Evolutionary conservation across 257 asterid genomes (phyloP), one percentile per base, ranked within the genome.

Genomic region (Buddleja alternifolia): DNA sequence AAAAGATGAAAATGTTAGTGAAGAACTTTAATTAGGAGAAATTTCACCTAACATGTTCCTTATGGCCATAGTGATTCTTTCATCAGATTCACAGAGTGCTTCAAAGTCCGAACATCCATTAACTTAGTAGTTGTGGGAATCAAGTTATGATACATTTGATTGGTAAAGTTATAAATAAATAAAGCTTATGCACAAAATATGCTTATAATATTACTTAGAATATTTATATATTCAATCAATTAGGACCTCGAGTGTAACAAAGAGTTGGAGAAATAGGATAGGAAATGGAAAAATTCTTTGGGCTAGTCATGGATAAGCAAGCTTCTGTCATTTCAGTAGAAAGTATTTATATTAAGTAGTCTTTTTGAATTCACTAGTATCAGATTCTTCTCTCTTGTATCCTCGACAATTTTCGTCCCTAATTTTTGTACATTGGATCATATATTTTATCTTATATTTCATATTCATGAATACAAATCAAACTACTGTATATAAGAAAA

Each of bases 31-130:
- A n/a, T n/a, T n/a, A 8, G 4, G 45, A 50, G 62, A 55, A 58
- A 67, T 58, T 60, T 10, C 50, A 32, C 70, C 63, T 21, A 45
- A 69, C 4, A 37, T 34, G 45, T 72, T 61, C 71, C 32, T 50
- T 15, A 41, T 62, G 12, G 66, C 3, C 36, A 44, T 16, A 53
- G 36, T 1, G 52, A 63, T 45, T 42, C 72, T 54, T 12, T 6
- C 9, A 6, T 72, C 77, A 51, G 47, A 54, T 71, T 39, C 70
- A 29, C 14, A 56, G 40, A 14, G 14, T 23, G 21, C 34, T 10
- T 46, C 55, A 44, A 23, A 44, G 25, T 62, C 68, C 24, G 5
- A n/a, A 11, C 9, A 9, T 50, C 50, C 21, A 4, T 16, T 34
- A 17, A 48, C 12, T 10, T 29, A 21, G 21, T 21, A 32, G 50